Conservation (phyloP, 2,329 filamentous ascomycete species). For the Aspergillus sp. region DNA sequence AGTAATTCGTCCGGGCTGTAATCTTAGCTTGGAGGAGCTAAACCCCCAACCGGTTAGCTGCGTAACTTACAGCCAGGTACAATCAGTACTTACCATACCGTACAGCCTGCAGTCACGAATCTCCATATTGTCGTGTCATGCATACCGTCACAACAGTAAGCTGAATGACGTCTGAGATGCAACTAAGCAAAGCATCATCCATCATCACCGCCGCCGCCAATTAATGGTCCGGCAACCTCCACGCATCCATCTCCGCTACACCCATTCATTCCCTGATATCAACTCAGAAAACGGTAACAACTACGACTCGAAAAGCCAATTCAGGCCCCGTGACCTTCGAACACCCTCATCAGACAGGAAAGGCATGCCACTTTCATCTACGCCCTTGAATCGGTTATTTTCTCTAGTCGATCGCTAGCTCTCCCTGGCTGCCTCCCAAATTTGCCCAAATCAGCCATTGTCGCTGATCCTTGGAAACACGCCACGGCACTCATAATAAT, state of each 20-base stretch:
- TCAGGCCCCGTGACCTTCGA: not conserved
- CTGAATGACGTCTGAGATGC: conserved; percentile 16
- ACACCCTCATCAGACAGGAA: not conserved
- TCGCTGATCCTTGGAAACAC: conserved; percentile 2
- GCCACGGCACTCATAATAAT: not conserved
- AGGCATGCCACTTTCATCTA: conserved; percentile 27
- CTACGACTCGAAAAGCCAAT: not conserved
- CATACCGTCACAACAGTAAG: not conserved
- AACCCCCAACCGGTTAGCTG: not conserved
- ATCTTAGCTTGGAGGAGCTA: too few relatives aligned
- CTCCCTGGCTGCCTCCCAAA: conserved; percentile 13
- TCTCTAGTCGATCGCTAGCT: conserved; percentile 26
- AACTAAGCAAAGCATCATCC: not conserved
- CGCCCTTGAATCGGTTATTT: conserved; percentile 21
- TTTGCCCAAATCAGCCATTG: conserved; percentile 12
- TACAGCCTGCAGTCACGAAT: not conserved
- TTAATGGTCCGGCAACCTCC: not conserved
- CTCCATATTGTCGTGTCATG: not conserved
- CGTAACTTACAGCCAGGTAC: not conserved
- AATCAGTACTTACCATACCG: not conserved
- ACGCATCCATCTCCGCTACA: not conserved
- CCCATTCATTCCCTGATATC: not conserved
- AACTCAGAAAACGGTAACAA: not conserved
- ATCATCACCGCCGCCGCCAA: not conserved
- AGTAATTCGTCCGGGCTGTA: not conserved